Percentiles rank a stretch among this genome's conserved stretches.
Conservation (phyloP, 2,329 filamentous ascomycete genomes). For the Bretziella fagacearum region DNA sequence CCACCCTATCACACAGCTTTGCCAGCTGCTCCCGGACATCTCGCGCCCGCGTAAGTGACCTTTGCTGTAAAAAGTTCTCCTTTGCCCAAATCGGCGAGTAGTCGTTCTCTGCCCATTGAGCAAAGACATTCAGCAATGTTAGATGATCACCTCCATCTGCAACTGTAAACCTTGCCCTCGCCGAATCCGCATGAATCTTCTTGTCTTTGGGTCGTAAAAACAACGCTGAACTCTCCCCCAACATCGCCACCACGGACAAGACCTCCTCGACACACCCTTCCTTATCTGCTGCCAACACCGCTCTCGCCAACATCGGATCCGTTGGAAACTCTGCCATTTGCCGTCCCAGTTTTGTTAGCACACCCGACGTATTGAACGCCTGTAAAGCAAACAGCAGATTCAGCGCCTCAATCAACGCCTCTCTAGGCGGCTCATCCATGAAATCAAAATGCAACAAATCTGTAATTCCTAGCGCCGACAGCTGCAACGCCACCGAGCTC, state of each 20-base stretch:
- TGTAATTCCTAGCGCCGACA: constrained; percentile 84
- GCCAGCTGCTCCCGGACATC: constrained; percentile 86
- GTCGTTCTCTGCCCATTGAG: constrained; percentile 86
- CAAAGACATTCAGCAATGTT: constrained; percentile 81
- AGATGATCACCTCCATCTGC: constrained; percentile 84
- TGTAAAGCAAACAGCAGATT: constrained; percentile 86
- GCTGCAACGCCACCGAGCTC: constrained; percentile 62
- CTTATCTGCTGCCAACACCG: constrained; percentile 73
- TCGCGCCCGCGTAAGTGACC: constrained; percentile 70
- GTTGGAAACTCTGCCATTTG: constrained; percentile 94
- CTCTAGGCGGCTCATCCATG: constrained; percentile 80
- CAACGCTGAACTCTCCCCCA: constrained; percentile 70
- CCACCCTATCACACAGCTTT: constrained; percentile 84
- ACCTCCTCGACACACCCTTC: constrained; percentile 91
- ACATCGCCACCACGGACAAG: constrained; percentile 83
- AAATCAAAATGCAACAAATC: constrained; percentile 90
- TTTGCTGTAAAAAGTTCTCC: constrained; percentile 88
- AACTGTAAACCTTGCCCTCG: constrained; percentile 71
- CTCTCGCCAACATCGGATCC: constrained; percentile 79
- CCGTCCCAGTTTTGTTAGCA: constrained; percentile 75
- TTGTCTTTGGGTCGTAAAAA: constrained; percentile 97
- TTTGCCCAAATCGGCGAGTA: constrained; percentile 75
- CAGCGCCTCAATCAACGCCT: constrained; percentile 73
- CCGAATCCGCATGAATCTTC: constrained; percentile 87
- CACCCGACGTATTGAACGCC: constrained; percentile 72